Conservation (phyloP, 2,329 filamentous ascomycete species). For the Colletotrichum paranaense region DNA sequence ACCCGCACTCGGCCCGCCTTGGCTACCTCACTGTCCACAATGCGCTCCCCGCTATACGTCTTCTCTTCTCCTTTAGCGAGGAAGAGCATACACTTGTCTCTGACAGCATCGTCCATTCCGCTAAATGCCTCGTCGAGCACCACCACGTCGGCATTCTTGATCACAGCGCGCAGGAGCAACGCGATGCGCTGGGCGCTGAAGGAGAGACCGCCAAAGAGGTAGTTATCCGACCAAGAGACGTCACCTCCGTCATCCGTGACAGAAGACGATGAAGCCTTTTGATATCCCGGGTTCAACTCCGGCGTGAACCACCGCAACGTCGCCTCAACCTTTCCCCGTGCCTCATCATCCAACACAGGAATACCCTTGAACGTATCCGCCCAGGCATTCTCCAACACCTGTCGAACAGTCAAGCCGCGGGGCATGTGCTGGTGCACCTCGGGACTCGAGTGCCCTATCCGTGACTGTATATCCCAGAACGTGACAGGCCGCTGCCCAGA, state of each 20-base stretch:
- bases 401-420: constrained; percentile 76
- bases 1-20: constrained; percentile 61
- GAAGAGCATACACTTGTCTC: constrained; percentile 90
- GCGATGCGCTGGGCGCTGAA: constrained; percentile 88
- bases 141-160: constrained; percentile 84
- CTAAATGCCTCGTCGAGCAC: constrained; percentile 91
- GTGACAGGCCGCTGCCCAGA: constrained; percentile 77
- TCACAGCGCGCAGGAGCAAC: constrained; percentile 83
- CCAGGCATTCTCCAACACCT: constrained; percentile 87
- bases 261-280: constrained; percentile 40
- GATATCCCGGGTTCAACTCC: constrained; percentile 74
- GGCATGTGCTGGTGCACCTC: constrained; percentile 96
- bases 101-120: constrained; percentile 82
- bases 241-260: constrained; percentile 32
- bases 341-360: constrained; percentile 71
- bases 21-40: constrained; percentile 59
- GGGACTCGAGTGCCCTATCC: constrained; percentile 92
- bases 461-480: constrained; percentile 90
- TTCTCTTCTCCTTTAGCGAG: constrained; percentile 73
- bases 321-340: constrained; percentile 72
- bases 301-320: constrained; percentile 80
- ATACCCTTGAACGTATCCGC: constrained; percentile 84
- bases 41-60: constrained; percentile 49
- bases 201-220: constrained; percentile 78
- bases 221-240: constrained; percentile 73